Base-by-base conservation (phyloP, 768 basidiomycete species). In the Mycena sanguinolenta region DNA sequence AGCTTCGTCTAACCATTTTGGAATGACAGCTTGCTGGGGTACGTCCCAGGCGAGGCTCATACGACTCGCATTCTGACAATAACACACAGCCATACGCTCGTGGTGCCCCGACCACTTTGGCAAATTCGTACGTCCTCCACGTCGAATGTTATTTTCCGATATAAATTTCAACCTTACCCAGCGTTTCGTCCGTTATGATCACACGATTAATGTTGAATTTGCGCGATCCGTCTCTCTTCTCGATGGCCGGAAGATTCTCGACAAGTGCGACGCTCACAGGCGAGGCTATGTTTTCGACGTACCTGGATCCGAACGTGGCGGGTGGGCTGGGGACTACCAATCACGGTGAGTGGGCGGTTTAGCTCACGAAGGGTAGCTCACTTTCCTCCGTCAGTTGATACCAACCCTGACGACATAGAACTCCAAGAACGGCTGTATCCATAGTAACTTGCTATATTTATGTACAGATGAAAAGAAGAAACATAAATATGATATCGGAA, bases 141-240 rank as follows among this genome's bases (percentile, higher is more conserved):
- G 23, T 27, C 19, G 3, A n/a, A n/a, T n/a, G n/a, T n/a, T 52
- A 2, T 46, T n/a, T 9, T 46, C 17, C 27, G 21, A 54, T 21
- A 17, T 19, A 42, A 13, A n/a, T 25, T n/a, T 55, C 7, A 38
- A 9, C 14, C n/a, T 30, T n/a, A 34, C 10, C 13, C 66, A 72
- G 71, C 28, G 69, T 72, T 21, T 72, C 71, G 6, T 68, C 71
- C 13, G 34, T 61, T 39, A 72, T 72, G 71, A 72, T 72, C 30
- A 54, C 71, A 3, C 67, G 71, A 7, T 66, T 72, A 14, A 72
- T 69, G 67, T 53, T 72, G 63, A 68, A 72, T 46, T 50, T 72
- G 9, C 67, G 71, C 42, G 67, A 72, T n/a, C 71, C 71, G 1
- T 32, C 66, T 6, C 71, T 72, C 21, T 52, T 53, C 12, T 32